Percentiles rank a stretch among this genome's conserved stretches.
Conservation (phyloP, 179 eudicot genomes). For the Nepenthes alata region DNA sequence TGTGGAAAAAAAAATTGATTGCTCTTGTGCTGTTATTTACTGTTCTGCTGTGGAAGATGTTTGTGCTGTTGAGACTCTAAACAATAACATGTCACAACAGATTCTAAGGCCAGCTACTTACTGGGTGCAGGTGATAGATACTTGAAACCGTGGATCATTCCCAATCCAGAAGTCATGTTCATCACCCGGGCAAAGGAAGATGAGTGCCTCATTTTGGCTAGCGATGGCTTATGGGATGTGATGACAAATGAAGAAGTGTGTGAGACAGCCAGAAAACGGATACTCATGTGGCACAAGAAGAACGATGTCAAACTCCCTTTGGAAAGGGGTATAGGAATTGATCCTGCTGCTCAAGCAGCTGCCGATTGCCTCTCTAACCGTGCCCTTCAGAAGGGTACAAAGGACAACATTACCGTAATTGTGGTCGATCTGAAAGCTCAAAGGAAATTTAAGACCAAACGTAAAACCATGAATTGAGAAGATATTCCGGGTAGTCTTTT, state of each 20-base stretch:
- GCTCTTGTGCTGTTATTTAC: too few species aligned
- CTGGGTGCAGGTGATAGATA: constrained; percentile 7
- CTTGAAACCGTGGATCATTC: too few species aligned
- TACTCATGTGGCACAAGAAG: constrained; percentile 33
- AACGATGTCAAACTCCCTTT: constrained; percentile 16
- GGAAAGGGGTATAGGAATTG: constrained; percentile 28
- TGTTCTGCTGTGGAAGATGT: too few species aligned
- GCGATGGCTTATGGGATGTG: constrained; percentile 42
- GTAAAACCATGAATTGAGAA: background rate
- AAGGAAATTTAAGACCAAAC: constrained; percentile 24
- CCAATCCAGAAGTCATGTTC: constrained; percentile 30
- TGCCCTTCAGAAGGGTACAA: constrained; percentile 31
- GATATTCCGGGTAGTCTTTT: background rate
- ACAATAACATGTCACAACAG: background rate
- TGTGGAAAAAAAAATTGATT: too few species aligned
- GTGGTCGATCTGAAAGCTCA: constrained; percentile 33
- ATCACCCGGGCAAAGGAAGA: constrained; percentile 31
- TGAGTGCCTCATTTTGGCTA: constrained; percentile 35
- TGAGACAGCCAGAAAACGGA: constrained; percentile 28
- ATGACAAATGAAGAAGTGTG: constrained; percentile 35
- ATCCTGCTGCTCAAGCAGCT: constrained; percentile 37
- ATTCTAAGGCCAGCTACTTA: background rate
- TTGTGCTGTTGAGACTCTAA: too few species aligned
- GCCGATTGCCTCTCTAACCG: constrained; percentile 27
- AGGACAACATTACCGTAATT: constrained; percentile 30